These are phyloP conservation scores for Aspergillus udagawae DNA, from an alignment of 2,329 filamentous ascomycete species.

Conservation along the genomic window DNA sequence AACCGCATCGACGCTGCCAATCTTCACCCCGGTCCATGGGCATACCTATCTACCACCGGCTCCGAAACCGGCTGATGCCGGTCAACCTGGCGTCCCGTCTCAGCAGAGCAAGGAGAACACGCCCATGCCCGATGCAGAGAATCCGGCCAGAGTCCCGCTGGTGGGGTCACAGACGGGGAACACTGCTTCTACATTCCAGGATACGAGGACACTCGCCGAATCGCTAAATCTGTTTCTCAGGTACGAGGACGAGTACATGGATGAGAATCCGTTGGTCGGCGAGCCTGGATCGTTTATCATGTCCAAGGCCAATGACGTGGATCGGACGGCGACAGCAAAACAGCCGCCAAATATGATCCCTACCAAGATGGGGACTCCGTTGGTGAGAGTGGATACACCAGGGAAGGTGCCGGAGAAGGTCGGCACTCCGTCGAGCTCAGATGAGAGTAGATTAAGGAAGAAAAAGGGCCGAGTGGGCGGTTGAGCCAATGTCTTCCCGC, in stretches of 20 bases:
- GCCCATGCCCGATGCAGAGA: slow-evolving; percentile 40
- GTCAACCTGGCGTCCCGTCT: slow-evolving; percentile 30
- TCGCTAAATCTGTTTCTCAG: slow-evolving; percentile 50
- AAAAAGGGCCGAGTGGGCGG: slow-evolving; percentile 32
- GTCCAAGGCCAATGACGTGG: slow-evolving; percentile 36
- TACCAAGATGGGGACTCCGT: slow-evolving; percentile 26
- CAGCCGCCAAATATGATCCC: slow-evolving; percentile 10
- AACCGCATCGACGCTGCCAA: slow-evolving; percentile 50
- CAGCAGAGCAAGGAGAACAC: slow-evolving; percentile 48
- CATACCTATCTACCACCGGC: slow-evolving; percentile 56
- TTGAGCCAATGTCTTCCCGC: slow-evolving; percentile 11
- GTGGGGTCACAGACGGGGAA: slow-evolving; percentile 18
- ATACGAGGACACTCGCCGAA: slow-evolving; percentile 41
- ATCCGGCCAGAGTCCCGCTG: slow-evolving; percentile 24
- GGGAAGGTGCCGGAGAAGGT: slow-evolving; percentile 28
- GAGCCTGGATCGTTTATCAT: slow-evolving; percentile 62
- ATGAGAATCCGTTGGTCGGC: slow-evolving; percentile 59
- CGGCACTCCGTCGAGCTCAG: slow-evolving; percentile 29
- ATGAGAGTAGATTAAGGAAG: slow-evolving; percentile 34
- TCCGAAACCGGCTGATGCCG: slow-evolving; percentile 36
- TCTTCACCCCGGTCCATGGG: slow-evolving; percentile 56
- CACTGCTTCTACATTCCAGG: slow-evolving; percentile 26
- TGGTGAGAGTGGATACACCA: slow-evolving; percentile 30
- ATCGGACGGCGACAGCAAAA: slow-evolving; percentile 19
- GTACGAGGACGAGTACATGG: slow-evolving; percentile 60